A percentile compares a stretch with the other conserved stretches of the same genome.
phyloP scores from a whole-genome alignment of 306 rosid genomes.

The Alnus glutinosa region DNA sequence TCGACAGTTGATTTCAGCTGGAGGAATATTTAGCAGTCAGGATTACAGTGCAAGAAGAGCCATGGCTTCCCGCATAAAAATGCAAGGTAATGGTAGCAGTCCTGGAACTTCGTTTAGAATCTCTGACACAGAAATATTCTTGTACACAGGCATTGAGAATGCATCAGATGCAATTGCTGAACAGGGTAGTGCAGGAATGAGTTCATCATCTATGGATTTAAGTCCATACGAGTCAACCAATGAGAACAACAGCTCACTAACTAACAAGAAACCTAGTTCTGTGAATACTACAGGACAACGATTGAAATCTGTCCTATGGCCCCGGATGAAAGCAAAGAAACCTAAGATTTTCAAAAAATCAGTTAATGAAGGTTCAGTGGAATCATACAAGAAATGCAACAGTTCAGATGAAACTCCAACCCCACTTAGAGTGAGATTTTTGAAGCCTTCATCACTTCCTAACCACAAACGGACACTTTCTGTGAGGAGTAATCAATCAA shows the following conservation, averaged over 20 bases:
- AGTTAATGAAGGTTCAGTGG: slow-evolving; percentile 43
- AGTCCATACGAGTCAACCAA: slow-evolving; percentile 34
- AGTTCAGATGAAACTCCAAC: slow-evolving; percentile 58
- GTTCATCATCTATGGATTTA: slow-evolving; percentile 57
- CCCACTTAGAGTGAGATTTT: slow-evolving; percentile 77
- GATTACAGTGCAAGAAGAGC: slow-evolving; percentile 75
- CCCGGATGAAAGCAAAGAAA: slow-evolving; percentile 55
- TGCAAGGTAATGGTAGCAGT: slow-evolving; percentile 73
- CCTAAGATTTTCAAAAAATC: slow-evolving; percentile 40
- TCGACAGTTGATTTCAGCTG: slow-evolving; percentile 79
- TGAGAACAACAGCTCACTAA: slow-evolving; percentile 38
- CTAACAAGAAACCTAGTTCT: slow-evolving; percentile 58
- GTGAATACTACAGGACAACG: slow-evolving; percentile 64
- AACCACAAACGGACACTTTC: slow-evolving; percentile 85
- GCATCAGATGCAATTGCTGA: slow-evolving; percentile 43
- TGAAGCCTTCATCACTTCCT: slow-evolving; percentile 56
- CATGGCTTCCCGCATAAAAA: slow-evolving; percentile 76
- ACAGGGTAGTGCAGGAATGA: slow-evolving; percentile 44
- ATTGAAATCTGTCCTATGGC: slow-evolving; percentile 71
- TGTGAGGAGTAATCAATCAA: slow-evolving; percentile 81
- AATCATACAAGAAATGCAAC: slow-evolving; percentile 51
- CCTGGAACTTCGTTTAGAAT: slow-evolving; percentile 87
- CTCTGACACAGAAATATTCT: slow-evolving; percentile 76
- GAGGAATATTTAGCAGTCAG: slow-evolving; percentile 78
- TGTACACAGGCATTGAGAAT: slow-evolving; percentile 77